These are phyloP conservation scores for Trametes hirsuta DNA, from an alignment of 1,284 basidiomycete species.

Conservation along the genomic window DNA sequence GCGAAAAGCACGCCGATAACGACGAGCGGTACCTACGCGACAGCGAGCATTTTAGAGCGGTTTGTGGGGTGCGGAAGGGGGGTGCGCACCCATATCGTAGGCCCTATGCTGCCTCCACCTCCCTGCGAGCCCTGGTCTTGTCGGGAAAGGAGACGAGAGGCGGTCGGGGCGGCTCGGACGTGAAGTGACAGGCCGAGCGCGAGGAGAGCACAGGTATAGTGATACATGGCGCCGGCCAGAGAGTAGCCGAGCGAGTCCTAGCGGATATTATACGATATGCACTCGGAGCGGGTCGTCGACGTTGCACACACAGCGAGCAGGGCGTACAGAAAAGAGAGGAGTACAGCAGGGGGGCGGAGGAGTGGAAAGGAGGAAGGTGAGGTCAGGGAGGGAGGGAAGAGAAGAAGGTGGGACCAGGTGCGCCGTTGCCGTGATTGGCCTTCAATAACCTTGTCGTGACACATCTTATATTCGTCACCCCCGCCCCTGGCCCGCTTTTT, in stretches of 20 bases:
- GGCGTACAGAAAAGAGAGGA: not conserved
- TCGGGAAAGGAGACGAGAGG: not conserved
- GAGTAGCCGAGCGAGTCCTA: not conserved
- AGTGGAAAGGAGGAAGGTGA: not conserved
- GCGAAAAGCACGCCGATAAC: conserved; percentile 30
- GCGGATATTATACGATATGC: not conserved
- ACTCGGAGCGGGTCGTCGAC: not conserved
- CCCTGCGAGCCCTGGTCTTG: not conserved
- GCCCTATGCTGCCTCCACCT: not conserved
- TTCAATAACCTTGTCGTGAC: conserved; percentile 12
- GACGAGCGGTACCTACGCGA: conserved; percentile 33
- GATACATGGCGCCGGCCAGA: conserved; percentile 9
- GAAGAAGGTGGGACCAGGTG: not conserved
- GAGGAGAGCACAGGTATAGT: conserved; percentile 8
- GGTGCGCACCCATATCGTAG: conserved; percentile 10
- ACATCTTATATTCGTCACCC: conserved; percentile 17
- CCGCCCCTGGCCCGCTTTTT: not conserved
- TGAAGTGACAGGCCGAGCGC: conserved; percentile 3
- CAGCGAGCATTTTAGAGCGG: not conserved
- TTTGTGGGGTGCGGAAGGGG: not conserved
- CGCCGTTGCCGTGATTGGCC: conserved; percentile 1
- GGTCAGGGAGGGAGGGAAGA: conserved; percentile 1
- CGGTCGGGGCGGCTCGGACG: conserved; percentile 5
- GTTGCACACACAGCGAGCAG: not conserved
- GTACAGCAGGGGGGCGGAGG: conserved; percentile 1